A percentile compares a stretch with the other conserved stretches of the same genome.
Evolutionary conservation across 306 rosid species (phyloP).

Genomic region (Castanea sativa): DNA sequence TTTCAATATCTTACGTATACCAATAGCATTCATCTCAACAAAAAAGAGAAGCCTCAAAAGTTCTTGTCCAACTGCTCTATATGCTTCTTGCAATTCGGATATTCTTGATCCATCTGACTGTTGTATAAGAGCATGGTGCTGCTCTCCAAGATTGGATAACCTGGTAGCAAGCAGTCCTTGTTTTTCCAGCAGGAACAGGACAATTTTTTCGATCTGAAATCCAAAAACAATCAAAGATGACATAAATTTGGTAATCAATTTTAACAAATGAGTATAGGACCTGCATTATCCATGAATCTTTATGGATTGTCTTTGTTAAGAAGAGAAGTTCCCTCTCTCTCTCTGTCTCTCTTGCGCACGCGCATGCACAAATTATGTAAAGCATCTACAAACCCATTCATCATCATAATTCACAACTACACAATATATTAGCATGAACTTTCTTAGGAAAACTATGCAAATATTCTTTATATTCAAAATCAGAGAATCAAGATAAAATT

Average conservation of each 20-base stretch:
- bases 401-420: not conserved
- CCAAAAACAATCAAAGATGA: not conserved
- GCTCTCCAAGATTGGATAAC: constrained; percentile 70
- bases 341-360: not conserved
- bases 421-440: not conserved
- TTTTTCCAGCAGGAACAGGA: constrained; percentile 92
- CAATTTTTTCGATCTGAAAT: constrained; percentile 85
- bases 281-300: not conserved
- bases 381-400: not conserved
- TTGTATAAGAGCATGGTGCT: constrained; percentile 56
- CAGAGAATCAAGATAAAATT: not conserved
- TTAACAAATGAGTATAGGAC: not conserved
- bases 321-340: not conserved
- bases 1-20: constrained; percentile 97
- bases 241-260: not conserved
- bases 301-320: not conserved
- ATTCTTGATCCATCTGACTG: constrained; percentile 78
- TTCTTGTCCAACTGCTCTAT: constrained; percentile 74
- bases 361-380: not conserved
- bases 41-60: constrained; percentile 81
- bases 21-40: constrained; percentile 91
- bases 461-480: not conserved
- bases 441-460: not conserved
- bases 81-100: constrained; percentile 71
- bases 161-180: constrained; percentile 93